phyloP scores from a whole-genome alignment of 306 rosid species.

The Lathyrus aphaca region DNA sequence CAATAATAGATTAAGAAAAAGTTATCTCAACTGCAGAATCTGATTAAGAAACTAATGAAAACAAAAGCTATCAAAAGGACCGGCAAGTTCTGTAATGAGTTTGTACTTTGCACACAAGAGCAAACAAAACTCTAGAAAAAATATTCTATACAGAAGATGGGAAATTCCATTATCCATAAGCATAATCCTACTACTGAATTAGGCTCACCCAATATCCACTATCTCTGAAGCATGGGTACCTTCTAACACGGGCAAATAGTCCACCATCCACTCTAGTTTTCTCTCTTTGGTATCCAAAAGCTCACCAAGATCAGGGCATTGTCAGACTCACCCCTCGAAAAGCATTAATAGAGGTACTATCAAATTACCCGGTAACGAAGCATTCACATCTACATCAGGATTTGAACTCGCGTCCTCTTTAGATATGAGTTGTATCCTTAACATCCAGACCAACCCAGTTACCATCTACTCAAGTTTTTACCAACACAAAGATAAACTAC shows the following conservation, averaged over 20 bases:
- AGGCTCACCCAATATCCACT: neutral
- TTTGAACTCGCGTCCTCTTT: neutral
- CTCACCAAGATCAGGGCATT: neutral
- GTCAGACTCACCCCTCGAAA: neutral
- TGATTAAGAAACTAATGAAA: constrained; percentile 6
- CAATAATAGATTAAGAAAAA: constrained; percentile 3
- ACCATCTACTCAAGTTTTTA: neutral
- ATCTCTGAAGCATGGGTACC: neutral
- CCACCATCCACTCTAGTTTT: constrained; percentile 8
- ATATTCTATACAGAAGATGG: neutral
- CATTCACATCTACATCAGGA: neutral
- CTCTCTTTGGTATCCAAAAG: neutral
- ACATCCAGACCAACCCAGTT: neutral
- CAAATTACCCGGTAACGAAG: neutral
- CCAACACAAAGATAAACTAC: neutral
- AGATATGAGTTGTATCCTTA: neutral
- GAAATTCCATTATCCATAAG: constrained; percentile 17
- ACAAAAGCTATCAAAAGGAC: neutral
- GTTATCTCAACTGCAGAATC: constrained; percentile 38
- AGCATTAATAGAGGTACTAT: neutral
- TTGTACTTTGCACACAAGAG: neutral
- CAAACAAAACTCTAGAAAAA: constrained; percentile 4
- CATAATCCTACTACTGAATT: constrained; percentile 4
- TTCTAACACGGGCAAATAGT: too few relatives aligned
- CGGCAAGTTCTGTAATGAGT: constrained; percentile 1